Percentiles rank a stretch among this genome's conserved stretches.
Evolutionary conservation across 2,329 filamentous ascomycete genomes (phyloP).

Genomic region (Raffaelea arxii): DNA sequence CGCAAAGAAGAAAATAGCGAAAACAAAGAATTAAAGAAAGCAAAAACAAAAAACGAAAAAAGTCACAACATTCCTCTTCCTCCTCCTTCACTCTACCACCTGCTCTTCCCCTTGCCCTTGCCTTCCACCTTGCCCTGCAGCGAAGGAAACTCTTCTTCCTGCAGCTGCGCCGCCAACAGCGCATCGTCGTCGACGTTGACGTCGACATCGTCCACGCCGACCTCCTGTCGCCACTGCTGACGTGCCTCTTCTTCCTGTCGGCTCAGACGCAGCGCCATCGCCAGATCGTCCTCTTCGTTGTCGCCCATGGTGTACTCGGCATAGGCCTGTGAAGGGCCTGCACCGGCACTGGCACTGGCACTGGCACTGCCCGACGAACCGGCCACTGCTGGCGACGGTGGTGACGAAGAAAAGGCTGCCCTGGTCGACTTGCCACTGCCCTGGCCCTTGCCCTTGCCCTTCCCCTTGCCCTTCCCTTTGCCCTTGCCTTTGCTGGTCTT

Average conservation of each 20-base stretch:
- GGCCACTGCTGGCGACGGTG: conserved; percentile 14
- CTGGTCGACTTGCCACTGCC: background rate
- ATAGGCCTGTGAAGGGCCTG: background rate
- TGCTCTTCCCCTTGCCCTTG: conserved; percentile 28
- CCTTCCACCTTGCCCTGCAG: conserved; percentile 21
- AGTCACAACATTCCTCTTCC: background rate
- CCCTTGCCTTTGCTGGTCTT: background rate
- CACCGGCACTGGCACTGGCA: conserved; percentile 18
- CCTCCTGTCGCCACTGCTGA: conserved; percentile 11
- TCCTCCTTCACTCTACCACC: too few species aligned
- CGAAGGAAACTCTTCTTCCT: conserved; percentile 20
- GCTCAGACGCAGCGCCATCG: conserved; percentile 50
- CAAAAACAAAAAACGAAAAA: background rate
- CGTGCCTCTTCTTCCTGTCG: conserved; percentile 41
- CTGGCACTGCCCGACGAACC: conserved; percentile 20
- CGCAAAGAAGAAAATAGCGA: background rate
- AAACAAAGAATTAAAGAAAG: background rate
- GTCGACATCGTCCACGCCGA: background rate
- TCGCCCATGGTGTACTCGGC: background rate
- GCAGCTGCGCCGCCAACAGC: conserved; percentile 12
- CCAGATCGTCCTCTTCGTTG: conserved; percentile 43
- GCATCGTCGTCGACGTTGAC: conserved; percentile 10
- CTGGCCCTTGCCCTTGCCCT: background rate
- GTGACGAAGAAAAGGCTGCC: background rate
- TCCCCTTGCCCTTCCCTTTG: background rate